Evolutionary conservation across 225 moss, liverwort and hornwort species (phyloP), one percentile per base, ranked within the genome.

Genomic region (Pleurozium schreberi): DNA sequence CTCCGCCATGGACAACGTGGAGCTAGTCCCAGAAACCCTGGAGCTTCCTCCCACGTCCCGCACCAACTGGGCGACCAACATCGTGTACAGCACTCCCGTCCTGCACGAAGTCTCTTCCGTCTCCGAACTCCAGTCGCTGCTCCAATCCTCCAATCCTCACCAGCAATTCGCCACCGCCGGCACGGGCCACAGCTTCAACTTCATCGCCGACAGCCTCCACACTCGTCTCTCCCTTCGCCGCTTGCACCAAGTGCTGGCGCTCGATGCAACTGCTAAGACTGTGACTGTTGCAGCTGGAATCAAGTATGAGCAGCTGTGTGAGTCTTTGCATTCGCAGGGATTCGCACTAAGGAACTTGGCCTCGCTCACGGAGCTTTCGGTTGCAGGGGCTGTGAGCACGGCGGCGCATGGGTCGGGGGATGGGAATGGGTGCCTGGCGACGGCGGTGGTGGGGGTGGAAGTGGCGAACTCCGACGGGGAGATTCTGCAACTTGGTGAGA

Each of bases 21-120:
- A 92, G 81, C 52, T 90, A 50, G 85, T 89, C 30, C 49, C 83
- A 77, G 83, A 31, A 36, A 10, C 76, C 25, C 40, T 60, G 52
- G 75, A 83, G 84, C 90, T 87, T 66, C 43, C 55, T 77, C 75
- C 84, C 20, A 40, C 71, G 12, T 66, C 74, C 71, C 85, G 53
- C n/a, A 95, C 88, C 70, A 96, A 96, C 83, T 96, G 96, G 96
- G 88, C 95, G 57, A 67, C 88, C 47, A 96, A 94, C 80, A 89
- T 94, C 83, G 59, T 89, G 14, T 96, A 94, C 89, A 91, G 91
- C 89, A 92, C 96, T 38, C 78, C 68, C 33, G 64, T 88, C 57
- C 84, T 94, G 16, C 95, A 94, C 79, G 91, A 91, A 49, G 91
- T 90, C 12, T 75, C n/a, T 3, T 95, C 91, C 50, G 47, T 93